A percentile compares a stretch with the other conserved stretches of the same genome.
phyloP scores from a whole-genome alignment of 495 filamentous ascomycete genomes.

The Darksidea phi region DNA sequence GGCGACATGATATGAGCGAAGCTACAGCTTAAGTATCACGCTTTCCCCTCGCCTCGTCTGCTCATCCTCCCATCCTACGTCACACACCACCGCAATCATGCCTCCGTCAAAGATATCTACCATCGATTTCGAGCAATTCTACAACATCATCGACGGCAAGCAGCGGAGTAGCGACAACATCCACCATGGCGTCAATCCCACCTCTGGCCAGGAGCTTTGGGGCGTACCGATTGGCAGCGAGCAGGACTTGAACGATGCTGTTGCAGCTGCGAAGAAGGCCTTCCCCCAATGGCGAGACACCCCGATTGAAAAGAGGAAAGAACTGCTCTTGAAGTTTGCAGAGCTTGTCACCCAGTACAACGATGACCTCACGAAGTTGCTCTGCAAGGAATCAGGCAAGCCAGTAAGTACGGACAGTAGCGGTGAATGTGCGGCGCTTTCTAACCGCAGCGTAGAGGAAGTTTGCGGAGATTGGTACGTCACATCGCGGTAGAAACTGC shows the following conservation, averaged over 20 bases:
- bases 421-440: background rate
- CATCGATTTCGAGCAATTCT: slow-evolving; percentile 46
- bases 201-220: slow-evolving; percentile 52
- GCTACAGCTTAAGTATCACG: background rate
- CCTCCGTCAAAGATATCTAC: slow-evolving; percentile 43
- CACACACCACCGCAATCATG: slow-evolving; percentile 37
- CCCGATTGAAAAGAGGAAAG: slow-evolving; percentile 55
- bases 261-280: slow-evolving; percentile 49
- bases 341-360: slow-evolving; percentile 48
- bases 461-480: slow-evolving; percentile 17
- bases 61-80: background rate
- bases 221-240: slow-evolving; percentile 55
- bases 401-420: slow-evolving; percentile 43
- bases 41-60: slow-evolving; percentile 2
- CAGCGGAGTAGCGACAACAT: slow-evolving; percentile 37
- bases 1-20: no score
- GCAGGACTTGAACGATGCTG: slow-evolving; percentile 57
- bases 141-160: slow-evolving; percentile 54
- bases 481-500: no score
- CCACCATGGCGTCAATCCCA: slow-evolving; percentile 53
- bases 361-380: slow-evolving; percentile 50
- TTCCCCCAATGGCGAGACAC: slow-evolving; percentile 55
- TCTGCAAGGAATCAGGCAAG: slow-evolving; percentile 61
- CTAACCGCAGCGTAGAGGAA: slow-evolving; percentile 14
- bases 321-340: slow-evolving; percentile 54